These are phyloP conservation scores for Penicillium verhagenii DNA, from an alignment of 495 filamentous ascomycete species.

Conservation along the genomic window DNA sequence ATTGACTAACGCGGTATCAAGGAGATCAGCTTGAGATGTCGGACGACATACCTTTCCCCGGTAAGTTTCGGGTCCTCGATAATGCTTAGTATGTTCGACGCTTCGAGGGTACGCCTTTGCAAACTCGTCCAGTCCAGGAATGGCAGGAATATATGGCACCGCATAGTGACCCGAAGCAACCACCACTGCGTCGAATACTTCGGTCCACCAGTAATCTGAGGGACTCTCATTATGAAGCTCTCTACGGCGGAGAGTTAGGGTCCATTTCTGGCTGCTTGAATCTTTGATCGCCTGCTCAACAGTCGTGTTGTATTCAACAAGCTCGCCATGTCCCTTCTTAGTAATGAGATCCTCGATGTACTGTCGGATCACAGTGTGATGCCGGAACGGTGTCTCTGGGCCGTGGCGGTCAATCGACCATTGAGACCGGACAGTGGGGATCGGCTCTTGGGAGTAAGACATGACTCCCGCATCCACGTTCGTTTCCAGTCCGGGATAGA, in stretches of 20 bases:
- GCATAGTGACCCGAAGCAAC: conserved; percentile 80
- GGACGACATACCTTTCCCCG: conserved; percentile 31
- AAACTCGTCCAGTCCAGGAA: conserved; percentile 43
- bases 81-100: conserved; percentile 43
- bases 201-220: conserved; percentile 45
- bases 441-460: conserved; percentile 40
- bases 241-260: conserved; percentile 34
- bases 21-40: not conserved
- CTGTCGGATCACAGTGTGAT: conserved; percentile 35
- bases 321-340: conserved; percentile 31
- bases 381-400: conserved; percentile 38
- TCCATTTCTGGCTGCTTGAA: conserved; percentile 28
- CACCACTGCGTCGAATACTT: conserved; percentile 67
- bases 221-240: conserved; percentile 10
- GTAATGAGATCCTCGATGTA: conserved; percentile 41
- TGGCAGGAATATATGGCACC: conserved; percentile 66
- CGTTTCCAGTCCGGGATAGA: conserved; percentile 40
- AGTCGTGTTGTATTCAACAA: conserved; percentile 43
- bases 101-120: conserved; percentile 31
- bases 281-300: conserved; percentile 41
- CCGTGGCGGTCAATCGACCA: conserved; percentile 39
- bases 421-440: conserved; percentile 33
- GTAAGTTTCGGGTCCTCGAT: conserved; percentile 37
- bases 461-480: conserved; percentile 42
- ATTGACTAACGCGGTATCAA: not conserved